Evolutionary conservation across 2,329 filamentous ascomycete species (phyloP), one percentile per base, ranked within the genome.

Genomic region (Fusarium caatingaense): DNA sequence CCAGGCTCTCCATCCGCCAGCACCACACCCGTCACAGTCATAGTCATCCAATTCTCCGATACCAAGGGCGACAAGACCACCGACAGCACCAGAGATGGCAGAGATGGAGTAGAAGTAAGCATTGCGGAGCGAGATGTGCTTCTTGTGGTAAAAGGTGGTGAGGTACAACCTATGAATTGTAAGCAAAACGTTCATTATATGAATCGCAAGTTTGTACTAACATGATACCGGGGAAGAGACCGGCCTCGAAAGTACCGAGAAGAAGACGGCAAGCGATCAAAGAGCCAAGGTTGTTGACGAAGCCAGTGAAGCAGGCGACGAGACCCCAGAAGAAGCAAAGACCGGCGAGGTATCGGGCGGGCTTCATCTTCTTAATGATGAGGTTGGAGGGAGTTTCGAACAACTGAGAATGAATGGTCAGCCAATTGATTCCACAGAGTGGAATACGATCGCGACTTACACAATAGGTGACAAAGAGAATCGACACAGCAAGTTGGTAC

Each of bases 1-100:
- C 90, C 90, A 92, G 1, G 87, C 89, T n/a, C 81, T 77, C 63
- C 85, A 82, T 3, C 88, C 88, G 1, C 80, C 79, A 12, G 86
- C 74, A 1, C 88, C 88, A 60, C 91, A 85, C 83, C 91, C 87
- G 66, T 86, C 85, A 0, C 87, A 63, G 11, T 66, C 63, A 2
- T 16, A 40, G 13, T 66, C 23, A 21, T 66, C 63, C 3, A 66
- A 8, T 11, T 66, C 63, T 20, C 63, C 87, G 63, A 91, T 89
- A 0, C 82, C 89, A 56, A 89, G 91, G 0, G 89, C 90, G 1
- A 92, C 82, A 0, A 92, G 81, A 1, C 90, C 90, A 23, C 89
- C 89, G 53, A 83, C 89, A 2, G 89, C 88, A 8, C 90, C 90
- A 0, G 89, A 87, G 2, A 90, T 78, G 0, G 89, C 88, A 3